Base-by-base conservation (phyloP, 768 basidiomycete species). In the Mycena albidolilacea region DNA sequence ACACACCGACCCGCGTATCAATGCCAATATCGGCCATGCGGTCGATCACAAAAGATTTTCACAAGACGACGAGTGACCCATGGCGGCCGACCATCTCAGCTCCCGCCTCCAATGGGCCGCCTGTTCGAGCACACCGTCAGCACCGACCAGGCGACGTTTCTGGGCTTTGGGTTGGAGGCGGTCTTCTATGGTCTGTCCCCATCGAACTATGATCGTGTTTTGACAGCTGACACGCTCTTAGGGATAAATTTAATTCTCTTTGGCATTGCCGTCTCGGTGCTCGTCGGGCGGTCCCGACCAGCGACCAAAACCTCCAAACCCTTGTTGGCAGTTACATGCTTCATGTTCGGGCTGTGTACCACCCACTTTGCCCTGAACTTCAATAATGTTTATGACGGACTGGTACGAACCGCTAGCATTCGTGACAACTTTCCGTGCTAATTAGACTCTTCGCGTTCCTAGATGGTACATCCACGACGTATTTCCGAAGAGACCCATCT, bases 261-360 rank as follows among this genome's bases (percentile, higher is more conserved):
- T 30, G 46, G 37, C 0, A 65, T 66, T 23, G 21, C 70, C 0
- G 19, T 66, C 23, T 39, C 30, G 11, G 58, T 66, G 23, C 70
- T 71, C 23, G 6, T 30, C 17, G 37, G n/a, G 23, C 64, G 38
- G 10, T 30, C 10, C 1, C 30, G 30, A 30, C 55, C 69, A 1
- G 21, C 17, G 3, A 61, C 35, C 10, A 35, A 21, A 3, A 41
- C 37, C 4, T 57, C 69, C 1, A 39, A 23, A 8, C 21, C 48
- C 4, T 52, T 71, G 38, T 21, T 71, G 19, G 48, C 39, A 8
- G 21, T 71, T 35, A 71, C 64, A 11, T 66, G 64, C 50, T 38
- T 48, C 2, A 65, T 71, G 70, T 71, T 71, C 64, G 61, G 64
- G 39, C 50, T 71, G 30, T 65, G 70, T 19, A 71, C 70, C 5